Evolutionary conservation across 2,329 filamentous ascomycete genomes (phyloP).

Genomic region (Metarhizium rileyi): DNA sequence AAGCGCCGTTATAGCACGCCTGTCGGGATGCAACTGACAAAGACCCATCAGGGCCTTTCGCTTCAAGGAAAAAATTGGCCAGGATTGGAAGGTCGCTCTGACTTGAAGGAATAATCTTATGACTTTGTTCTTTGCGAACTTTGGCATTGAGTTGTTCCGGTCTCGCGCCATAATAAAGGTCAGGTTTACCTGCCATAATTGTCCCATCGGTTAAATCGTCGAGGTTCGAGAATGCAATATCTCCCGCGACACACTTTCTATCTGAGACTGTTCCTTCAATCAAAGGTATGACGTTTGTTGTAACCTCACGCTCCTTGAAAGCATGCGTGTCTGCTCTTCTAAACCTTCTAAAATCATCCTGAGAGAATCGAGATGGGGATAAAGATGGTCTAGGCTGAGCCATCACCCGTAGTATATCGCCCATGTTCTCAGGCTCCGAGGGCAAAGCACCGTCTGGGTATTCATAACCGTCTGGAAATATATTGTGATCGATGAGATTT

Average conservation of each 20-base stretch:
- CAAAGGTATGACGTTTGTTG: constrained; percentile 20
- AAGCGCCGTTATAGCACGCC: constrained; percentile 25
- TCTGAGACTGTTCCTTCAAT: constrained; percentile 18
- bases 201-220: constrained; percentile 25
- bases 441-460: constrained; percentile 9
- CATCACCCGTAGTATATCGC: constrained; percentile 10
- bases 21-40: constrained; percentile 14
- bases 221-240: constrained; percentile 25
- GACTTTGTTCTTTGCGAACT: constrained; percentile 11
- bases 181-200: constrained; percentile 21
- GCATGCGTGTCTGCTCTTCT: constrained; percentile 17
- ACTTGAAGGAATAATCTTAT: neutral
- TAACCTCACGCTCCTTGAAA: constrained; percentile 25
- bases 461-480: constrained; percentile 10
- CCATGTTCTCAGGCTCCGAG: constrained; percentile 12
- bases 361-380: constrained; percentile 24
- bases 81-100: neutral
- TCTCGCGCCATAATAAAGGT: constrained; percentile 23
- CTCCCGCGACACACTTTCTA: constrained; percentile 15
- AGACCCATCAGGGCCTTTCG: neutral
- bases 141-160: constrained; percentile 18
- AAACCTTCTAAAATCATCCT: constrained; percentile 15
- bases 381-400: constrained; percentile 18
- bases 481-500: constrained; percentile 12
- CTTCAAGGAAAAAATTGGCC: neutral